Evolutionary conservation across 1,284 basidiomycete species (phyloP), one percentile per base, ranked within the genome.

Genomic region (Ustilago trichophora): DNA sequence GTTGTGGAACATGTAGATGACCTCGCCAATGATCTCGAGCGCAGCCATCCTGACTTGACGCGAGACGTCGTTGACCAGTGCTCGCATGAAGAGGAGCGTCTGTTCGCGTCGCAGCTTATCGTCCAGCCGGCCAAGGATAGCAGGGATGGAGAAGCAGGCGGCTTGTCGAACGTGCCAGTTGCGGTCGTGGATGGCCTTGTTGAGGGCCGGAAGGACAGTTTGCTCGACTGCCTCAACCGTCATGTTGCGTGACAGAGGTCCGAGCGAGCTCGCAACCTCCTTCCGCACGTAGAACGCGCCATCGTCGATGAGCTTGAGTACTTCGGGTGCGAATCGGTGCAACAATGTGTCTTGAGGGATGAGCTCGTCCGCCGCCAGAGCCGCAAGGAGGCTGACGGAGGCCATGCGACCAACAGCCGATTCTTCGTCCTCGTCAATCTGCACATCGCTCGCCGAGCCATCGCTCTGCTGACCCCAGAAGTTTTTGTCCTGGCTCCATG

Each of bases 331-430:
- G 78, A 97, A 93, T 1, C 83, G 83, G 41, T 87, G 85, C 12
- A 88, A 85, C 6, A 87, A 86, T 29, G 89, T 87, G 16, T 87
- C 85, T 15, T 85, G 78, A 15, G 87, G 72, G 21, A 72, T 57
- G 24, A 78, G 67, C 50, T 83, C 83, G 36, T 83, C 84, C 9
- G 83, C 77, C 4, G 83, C 51, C 26, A 93, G 88, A 7, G 91
- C 90, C 29, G 91, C 92, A 83, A 97, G 91, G 53, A 98, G 83
- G 78, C 91, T 93, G 89, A 97, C 92, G 60, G 92, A 93, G 6
- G 92, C 91, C 49, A 95, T 85, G 55, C 93, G 87, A 3, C 93
- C 94, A 15, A 94, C 87, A 2, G 91, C 88, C 12, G 91, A 91
- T 78, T 95, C 92, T 43, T 86, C 83, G 21, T 81, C 77, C 19